Evolutionary conservation across 768 basidiomycete genomes (phyloP).

Genomic region (Mycena vulgaris): DNA sequence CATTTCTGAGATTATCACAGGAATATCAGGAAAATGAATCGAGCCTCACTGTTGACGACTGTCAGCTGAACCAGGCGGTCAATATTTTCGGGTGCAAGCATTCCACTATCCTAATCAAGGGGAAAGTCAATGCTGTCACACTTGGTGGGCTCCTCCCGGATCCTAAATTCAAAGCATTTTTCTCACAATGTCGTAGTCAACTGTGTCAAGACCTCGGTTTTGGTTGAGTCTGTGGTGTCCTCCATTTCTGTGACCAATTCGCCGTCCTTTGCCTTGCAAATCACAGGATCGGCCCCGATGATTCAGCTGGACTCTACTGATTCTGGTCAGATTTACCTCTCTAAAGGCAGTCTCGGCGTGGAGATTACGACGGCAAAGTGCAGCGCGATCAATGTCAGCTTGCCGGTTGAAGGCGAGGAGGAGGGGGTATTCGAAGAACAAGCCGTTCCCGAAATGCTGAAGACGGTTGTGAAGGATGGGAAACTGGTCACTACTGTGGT

Average conservation of each 20-base stretch:
- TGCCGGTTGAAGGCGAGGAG: constrained; percentile 91
- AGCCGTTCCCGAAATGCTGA: constrained; percentile 96
- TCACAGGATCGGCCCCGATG: constrained; percentile 92
- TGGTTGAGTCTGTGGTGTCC: constrained; percentile 95
- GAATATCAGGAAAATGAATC: constrained; percentile 93
- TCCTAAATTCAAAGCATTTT: background rate
- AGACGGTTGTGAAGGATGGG: constrained; percentile 83
- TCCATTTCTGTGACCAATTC: constrained; percentile 91
- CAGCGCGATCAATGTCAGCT: constrained; percentile 90
- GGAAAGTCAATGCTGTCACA: constrained; percentile 96
- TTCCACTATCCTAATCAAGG: constrained; percentile 85
- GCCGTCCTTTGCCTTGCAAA: constrained; percentile 93
- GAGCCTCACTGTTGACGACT: constrained; percentile 79
- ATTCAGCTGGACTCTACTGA: constrained; percentile 96
- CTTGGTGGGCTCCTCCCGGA: constrained; percentile 69
- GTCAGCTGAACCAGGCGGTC: constrained; percentile 85
- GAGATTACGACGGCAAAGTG: constrained; percentile 97
- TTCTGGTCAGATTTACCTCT: constrained; percentile 95
- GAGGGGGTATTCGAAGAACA: constrained; percentile 94
- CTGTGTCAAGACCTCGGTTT: constrained; percentile 88
- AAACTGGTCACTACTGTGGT: constrained; percentile 92
- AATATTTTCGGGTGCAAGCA: constrained; percentile 95
- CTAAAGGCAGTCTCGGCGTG: constrained; percentile 78
- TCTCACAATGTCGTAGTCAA: constrained; percentile 69
- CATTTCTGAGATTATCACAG: constrained; percentile 56